Conservation (phyloP, 2,329 filamentous ascomycete species). For the Cladophialophora bantiana region DNA sequence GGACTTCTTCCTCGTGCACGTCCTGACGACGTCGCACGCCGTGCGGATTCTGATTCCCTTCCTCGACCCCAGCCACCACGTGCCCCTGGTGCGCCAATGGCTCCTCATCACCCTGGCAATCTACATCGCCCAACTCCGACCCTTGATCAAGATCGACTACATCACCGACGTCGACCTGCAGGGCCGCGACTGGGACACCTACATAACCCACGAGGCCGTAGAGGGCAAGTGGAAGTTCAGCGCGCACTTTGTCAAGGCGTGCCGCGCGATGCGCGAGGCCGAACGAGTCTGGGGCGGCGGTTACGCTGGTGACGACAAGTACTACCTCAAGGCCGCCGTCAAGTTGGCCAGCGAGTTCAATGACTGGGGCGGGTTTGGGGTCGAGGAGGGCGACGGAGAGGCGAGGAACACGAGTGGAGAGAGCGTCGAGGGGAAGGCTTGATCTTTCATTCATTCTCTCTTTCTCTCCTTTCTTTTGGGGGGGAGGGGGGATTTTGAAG, state of each 20-base stretch:
- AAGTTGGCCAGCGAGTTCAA: conserved; percentile 57
- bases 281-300: conserved; percentile 51
- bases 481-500: not conserved
- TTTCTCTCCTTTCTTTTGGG: not conserved
- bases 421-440: not conserved
- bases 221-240: conserved; percentile 73
- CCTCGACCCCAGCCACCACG: conserved; percentile 74
- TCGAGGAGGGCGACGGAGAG: conserved; percentile 21
- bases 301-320: conserved; percentile 46
- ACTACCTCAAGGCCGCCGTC: conserved; percentile 59
- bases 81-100: conserved; percentile 81
- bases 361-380: conserved; percentile 41
- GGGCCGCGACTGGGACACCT: conserved; percentile 72
- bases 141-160: conserved; percentile 65
- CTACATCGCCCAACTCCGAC: conserved; percentile 78
- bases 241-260: conserved; percentile 84
- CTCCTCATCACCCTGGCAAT: conserved; percentile 82
- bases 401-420: conserved; percentile 9
- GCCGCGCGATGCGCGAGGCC: conserved; percentile 75
- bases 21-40: conserved; percentile 86
- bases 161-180: conserved; percentile 67
- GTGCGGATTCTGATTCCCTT: conserved; percentile 83
- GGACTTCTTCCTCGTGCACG: conserved; percentile 82
- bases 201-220: conserved; percentile 74
- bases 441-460: conserved; percentile 3